Evolutionary conservation across 139 green algal genomes (phyloP), one percentile per base, ranked within the genome.

Genomic region (Chlorella sp.): DNA sequence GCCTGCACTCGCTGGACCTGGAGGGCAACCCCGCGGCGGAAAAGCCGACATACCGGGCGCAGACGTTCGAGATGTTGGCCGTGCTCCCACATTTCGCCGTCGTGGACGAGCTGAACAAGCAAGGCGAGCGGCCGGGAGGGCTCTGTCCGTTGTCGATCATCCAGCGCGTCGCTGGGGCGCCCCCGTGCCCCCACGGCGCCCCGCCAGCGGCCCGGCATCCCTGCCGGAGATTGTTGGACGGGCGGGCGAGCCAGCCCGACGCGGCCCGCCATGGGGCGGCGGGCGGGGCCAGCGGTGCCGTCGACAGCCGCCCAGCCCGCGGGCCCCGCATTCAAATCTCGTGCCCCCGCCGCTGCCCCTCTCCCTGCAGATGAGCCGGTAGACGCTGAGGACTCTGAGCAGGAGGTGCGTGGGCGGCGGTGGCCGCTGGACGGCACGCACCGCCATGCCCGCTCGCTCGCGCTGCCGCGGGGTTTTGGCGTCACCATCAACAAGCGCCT

Each of bases 61-160:
- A 79, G 25, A 41, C 82, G 5, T 86, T 89, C 57, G 56, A 89
- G 44, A 82, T 65, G 39, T 68, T 89, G 36, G 78, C 85, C 2
- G 79, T 55, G 16, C 68, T 89, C 26, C 85, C 85, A 20, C 21
- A 72, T 21, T 68, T 89, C 32, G 34, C 65, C 12, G 75, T 26
- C 6, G 65, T 85, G 16, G 72, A 88, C 60, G 85, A 71, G 32
- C 63, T 86, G 36, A 78, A 89, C 82, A 78, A 87, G 30, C 76
- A 87, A 28, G 83, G 83, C 83, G 68, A 30, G 83, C 21, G 23
- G 23, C 15, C 12, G 21, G 18, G 51, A 9, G 51, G 11, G 2
- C 51, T 21, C 51, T 60, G 9, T 21, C 51, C 51, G 51, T 60
- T 60, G 51, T 2, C 51, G 51, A 60, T 60, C 12, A 21, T 20